Evolutionary conservation across 495 filamentous ascomycete species (phyloP), one percentile per base, ranked within the genome.

Genomic region (Aspergillus nidulans): DNA sequence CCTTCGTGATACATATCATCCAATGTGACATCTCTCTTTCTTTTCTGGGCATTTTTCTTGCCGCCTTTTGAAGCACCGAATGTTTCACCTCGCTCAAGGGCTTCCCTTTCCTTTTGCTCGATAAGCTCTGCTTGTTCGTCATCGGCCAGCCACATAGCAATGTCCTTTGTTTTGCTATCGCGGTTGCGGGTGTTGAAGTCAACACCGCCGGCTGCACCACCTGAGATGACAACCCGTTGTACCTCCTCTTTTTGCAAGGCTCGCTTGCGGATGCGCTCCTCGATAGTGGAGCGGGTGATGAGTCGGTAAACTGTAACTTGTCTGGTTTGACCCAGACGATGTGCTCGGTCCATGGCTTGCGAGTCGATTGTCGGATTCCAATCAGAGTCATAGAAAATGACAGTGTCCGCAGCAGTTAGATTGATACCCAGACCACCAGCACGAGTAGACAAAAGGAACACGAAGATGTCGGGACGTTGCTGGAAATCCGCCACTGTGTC

Each of bases 281-380:
- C 94, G 68, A 98, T 98, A 1, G 94, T 98, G 54, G 90, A 90
- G 34, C 91, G 87, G 5, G 94, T 98, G 74, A 98, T 97, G 64
- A 98, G 84, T 57, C 94, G 90, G 71, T 97, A 98, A 13, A 98
- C 95, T 0, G 91, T 95, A 43, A 98, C 94, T 68, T 98, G 94
- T 59, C 84, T 84, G 3, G 94, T 97, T 71, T 98, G 94, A 38
- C 94, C 94, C 19, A 98, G 86, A 78, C 94, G 91, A 79, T 98
- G 94, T 21, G 94, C 94, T 64, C 94, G 90, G 70, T 98, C 94
- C 95, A 97, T 97, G 67, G 94, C 94, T 67, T 98, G 94, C 21
- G 87, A 92, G 70, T 98, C 94, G 63, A 98, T 97, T 16, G 94
- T 98, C 24, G 94, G 94, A 69, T 98, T 98, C 94, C 94, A 98